phyloP scores from a whole-genome alignment of 2,329 filamentous ascomycete genomes.

The Scytalidium lignicola region DNA sequence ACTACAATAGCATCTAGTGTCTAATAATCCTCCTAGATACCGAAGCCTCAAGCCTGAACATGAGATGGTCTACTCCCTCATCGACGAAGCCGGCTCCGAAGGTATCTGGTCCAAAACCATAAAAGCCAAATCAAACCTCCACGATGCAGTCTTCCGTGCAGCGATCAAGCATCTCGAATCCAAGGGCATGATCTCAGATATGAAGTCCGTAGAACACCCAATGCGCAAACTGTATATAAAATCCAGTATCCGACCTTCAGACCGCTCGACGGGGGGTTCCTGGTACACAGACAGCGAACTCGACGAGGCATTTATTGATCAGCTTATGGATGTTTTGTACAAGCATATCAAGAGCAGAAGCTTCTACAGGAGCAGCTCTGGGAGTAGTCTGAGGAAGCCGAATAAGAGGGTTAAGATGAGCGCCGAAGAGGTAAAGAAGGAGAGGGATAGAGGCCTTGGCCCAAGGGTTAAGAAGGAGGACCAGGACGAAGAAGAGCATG shows the following conservation, averaged over 20 bases:
- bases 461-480: conserved; percentile 9
- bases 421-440: conserved; percentile 31
- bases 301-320: conserved; percentile 82
- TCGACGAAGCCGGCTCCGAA: conserved; percentile 78
- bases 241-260: conserved; percentile 73
- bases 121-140: conserved; percentile 72
- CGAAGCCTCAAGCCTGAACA: conserved; percentile 66
- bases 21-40: conserved; percentile 38
- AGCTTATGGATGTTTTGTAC: conserved; percentile 67
- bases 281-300: conserved; percentile 93
- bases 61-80: conserved; percentile 78
- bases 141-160: conserved; percentile 76
- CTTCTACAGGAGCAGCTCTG: conserved; percentile 51
- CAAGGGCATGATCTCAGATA: conserved; percentile 77
- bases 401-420: conserved; percentile 53
- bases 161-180: conserved; percentile 78
- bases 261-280: conserved; percentile 86
- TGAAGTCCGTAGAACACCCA: conserved; percentile 88
- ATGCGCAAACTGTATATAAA: conserved; percentile 97
- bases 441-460: conserved; percentile 17
- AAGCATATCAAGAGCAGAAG: conserved; percentile 67
- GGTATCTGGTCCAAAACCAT: conserved; percentile 91
- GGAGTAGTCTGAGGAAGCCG: conserved; percentile 36
- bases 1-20: not conserved
- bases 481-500: conserved; percentile 11